Evolutionary conservation across 2,329 filamentous ascomycete species (phyloP), one percentile per base, ranked within the genome.

Genomic region (Xylariaceae sp.): DNA sequence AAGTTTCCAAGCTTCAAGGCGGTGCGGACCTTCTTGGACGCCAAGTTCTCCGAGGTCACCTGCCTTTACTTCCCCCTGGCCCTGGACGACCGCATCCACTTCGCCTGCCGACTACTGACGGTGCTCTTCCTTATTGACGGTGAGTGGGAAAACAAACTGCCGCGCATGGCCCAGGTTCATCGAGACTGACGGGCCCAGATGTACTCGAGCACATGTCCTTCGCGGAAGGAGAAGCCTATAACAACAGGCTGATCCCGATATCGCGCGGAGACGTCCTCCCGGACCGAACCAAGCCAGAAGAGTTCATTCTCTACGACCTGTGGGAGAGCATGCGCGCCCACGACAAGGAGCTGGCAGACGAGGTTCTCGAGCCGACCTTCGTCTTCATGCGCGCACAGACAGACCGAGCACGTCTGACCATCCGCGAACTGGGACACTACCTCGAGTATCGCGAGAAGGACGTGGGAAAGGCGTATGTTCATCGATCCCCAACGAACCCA

Each of bases 71-170:
- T 60, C 38, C 65, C 64, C 0, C 41, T 48, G 18, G 60, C 65
- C 1, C 18, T 50, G 13, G 59, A 67, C 39, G 63, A 65, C 35
- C 48, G 67, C 2, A 66, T 69, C 15, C 32, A 50, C 8, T 63
- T 57, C 34, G 64, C 59, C 1, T 66, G 64, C 44, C 48, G 54
- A 3, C 51, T 71, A 0, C 40, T 68, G 5, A 65, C 65, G 1
- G 18, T 68, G 1, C 45, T 67, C 1, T 70, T 70, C 38, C 41
- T 70, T 1, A 56, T 69, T 18, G 66, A 70, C 46, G 67, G 36
- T 43, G 17, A 24, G 29, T 34, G n/a, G n/a, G n/a, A n/a, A n/a
- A n/a, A n/a, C n/a, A n/a, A n/a, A n/a, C n/a, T n/a, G n/a, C n/a
- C n/a, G n/a, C n/a, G n/a, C n/a, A n/a, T n/a, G n/a, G n/a, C n/a